Evolutionary conservation across 305 asterid species (phyloP).

Genomic region (Plantago rigida): DNA sequence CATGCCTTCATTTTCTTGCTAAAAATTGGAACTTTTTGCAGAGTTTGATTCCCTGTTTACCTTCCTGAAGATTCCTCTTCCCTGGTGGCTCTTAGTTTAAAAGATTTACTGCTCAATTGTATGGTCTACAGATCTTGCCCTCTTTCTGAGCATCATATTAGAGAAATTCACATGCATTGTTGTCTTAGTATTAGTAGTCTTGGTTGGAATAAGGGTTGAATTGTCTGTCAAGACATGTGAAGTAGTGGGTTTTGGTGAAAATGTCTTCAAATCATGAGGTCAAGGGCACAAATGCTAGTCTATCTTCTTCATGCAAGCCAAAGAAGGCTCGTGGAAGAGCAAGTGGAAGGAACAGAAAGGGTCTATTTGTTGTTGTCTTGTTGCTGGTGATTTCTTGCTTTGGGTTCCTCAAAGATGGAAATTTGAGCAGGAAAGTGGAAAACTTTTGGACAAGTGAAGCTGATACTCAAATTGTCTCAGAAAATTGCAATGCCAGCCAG

Average conservation of each 20-base stretch:
- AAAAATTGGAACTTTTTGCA: constrained; percentile 1
- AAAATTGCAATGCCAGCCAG: constrained; percentile 44
- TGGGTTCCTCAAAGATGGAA: constrained; percentile 31
- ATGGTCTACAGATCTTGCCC: constrained; percentile 5
- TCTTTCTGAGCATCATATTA: too few relatives aligned
- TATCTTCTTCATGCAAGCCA: constrained; percentile 31
- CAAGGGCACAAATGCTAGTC: constrained; percentile 32
- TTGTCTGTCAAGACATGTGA: too few relatives aligned
- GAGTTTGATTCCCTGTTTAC: constrained; percentile 32
- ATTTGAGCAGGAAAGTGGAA: constrained; percentile 27
- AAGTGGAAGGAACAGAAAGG: constrained; percentile 36
- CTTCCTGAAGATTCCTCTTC: constrained; percentile 3
- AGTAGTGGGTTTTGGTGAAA: constrained; percentile 22
- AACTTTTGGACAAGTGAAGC: constrained; percentile 28
- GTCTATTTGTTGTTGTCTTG: constrained; percentile 28
- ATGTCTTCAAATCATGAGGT: constrained; percentile 46
- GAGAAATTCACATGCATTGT: neutral
- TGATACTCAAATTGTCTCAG: constrained; percentile 28
- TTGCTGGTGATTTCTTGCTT: constrained; percentile 31
- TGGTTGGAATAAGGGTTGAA: constrained; percentile 23
- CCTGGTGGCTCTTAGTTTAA: neutral
- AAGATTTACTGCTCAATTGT: constrained; percentile 13
- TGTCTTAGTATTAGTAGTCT: constrained; percentile 14
- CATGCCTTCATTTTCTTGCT: neutral
- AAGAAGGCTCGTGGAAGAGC: constrained; percentile 33